Base-by-base conservation (phyloP, 805 yeast genomes). In the Hanseniaspora taiwanica region DNA sequence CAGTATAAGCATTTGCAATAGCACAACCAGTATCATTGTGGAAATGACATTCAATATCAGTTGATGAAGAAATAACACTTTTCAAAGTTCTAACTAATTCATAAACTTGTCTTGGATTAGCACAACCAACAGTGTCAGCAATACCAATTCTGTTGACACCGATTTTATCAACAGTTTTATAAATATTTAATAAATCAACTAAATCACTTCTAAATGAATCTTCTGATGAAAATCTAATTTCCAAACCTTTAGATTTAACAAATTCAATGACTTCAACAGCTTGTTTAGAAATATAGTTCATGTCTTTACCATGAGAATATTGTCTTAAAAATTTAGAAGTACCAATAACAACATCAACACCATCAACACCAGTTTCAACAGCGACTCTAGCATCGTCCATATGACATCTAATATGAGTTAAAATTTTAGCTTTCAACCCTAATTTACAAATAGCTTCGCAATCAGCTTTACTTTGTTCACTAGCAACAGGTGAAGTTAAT, bases 11-110 rank as follows among this genome's bases (percentile, higher is more conserved):
- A 62, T 89, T 89, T 46, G 96, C 96, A 66, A 89, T 85, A 49
- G 98, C 96, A 70, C 97, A 91, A 47, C 98, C 98, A 25, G 98
- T 89, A 64, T 89, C 98, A 62, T 89, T 84, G 69, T 89, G 98
- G 83, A 89, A 91, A 64, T 89, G 98, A 63, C 96, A 84, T 69
- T 89, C 98, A 55, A 89, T 87, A 61, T 89, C 98, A 70, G 97
- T 89, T 27, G 83, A 78, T 69, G 97, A 89, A 27, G 83, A 79
- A 38, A 89, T 97, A 38, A 89, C 95, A 12, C 87, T 77, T 65
- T 78, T 84, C 62, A 89, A 76, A 35, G 98, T 91, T 58, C 93
- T 79, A 47, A 89, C 91, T 52, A 89, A 75, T 68, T 89, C 98
- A 63, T 89, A 89, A 44, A 89, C 98, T 66, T 91, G 97, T 68